phyloP scores from a whole-genome alignment of 2,329 filamentous ascomycete species.

The Penicillium frequentans region DNA sequence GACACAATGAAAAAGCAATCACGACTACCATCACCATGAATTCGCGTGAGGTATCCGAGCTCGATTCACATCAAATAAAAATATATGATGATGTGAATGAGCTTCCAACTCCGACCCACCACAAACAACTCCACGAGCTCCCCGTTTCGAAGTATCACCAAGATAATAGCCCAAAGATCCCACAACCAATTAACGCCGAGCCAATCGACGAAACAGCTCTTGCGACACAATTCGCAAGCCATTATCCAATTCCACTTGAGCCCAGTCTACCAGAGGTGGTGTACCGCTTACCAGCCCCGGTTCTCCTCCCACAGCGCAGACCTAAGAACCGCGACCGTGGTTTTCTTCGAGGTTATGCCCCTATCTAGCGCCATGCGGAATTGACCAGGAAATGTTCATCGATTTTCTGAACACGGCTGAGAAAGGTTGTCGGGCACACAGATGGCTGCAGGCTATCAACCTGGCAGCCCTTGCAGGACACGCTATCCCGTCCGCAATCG shows the following conservation, averaged over 20 bases:
- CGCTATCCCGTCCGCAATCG: neutral
- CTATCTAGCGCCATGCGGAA: constrained; percentile 48
- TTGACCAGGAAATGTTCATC: constrained; percentile 51
- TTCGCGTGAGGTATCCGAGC: neutral
- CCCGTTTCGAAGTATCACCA: neutral
- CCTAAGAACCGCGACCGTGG: constrained; percentile 51
- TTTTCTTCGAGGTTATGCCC: constrained; percentile 56
- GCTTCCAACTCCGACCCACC: neutral
- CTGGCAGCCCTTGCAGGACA: neutral
- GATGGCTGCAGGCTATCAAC: neutral
- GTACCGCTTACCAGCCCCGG: neutral
- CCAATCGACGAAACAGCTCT: neutral
- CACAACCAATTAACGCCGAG: neutral
- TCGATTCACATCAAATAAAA: neutral
- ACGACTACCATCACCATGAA: neutral
- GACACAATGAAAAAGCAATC: neutral
- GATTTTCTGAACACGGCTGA: constrained; percentile 49
- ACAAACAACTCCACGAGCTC: neutral
- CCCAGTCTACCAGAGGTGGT: too few relatives aligned
- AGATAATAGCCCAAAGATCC: neutral
- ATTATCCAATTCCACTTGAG: neutral
- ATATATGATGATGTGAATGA: neutral
- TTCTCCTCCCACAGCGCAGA: constrained; percentile 47
- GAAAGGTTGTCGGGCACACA: neutral
- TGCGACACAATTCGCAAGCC: neutral